Percentiles rank a stretch among this genome's conserved stretches.
phyloP scores from a whole-genome alignment of 306 rosid species.

The Cucurbita argyrosperma region DNA sequence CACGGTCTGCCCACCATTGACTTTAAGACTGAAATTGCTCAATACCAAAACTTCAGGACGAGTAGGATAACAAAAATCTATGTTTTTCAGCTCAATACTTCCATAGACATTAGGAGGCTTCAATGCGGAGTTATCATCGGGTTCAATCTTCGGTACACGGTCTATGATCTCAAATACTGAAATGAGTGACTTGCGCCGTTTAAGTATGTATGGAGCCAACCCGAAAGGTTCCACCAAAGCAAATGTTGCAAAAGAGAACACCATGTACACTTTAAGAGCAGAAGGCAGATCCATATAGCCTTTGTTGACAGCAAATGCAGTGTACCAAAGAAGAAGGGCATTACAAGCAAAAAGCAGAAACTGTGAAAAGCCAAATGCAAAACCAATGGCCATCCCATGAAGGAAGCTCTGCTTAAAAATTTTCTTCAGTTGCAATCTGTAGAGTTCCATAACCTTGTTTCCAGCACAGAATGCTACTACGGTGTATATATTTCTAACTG shows the following conservation, averaged over 20 bases:
- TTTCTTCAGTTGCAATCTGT: slow-evolving; percentile 74
- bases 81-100: slow-evolving; percentile 81
- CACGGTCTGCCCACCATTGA: slow-evolving; percentile 89
- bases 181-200: slow-evolving; percentile 93
- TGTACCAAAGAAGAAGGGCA: slow-evolving; percentile 97
- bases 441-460: slow-evolving; percentile 98
- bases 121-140: slow-evolving; percentile 76
- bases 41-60: slow-evolving; percentile 90
- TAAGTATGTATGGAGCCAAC: slow-evolving; percentile 97
- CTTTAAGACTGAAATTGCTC: slow-evolving; percentile 89
- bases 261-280: slow-evolving; percentile 88
- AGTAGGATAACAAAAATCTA: slow-evolving; percentile 92
- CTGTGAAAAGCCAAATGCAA: slow-evolving; percentile 93
- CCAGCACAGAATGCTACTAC: slow-evolving; percentile 99
- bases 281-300: slow-evolving; percentile 30
- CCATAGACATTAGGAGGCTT: slow-evolving; percentile 96
- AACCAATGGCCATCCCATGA: slow-evolving; percentile 95
- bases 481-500: slow-evolving; percentile 96
- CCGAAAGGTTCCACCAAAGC: slow-evolving; percentile 99
- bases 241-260: slow-evolving; percentile 96
- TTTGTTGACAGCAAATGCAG: slow-evolving; percentile 41
- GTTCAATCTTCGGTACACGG: slow-evolving; percentile 87
- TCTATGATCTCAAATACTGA: slow-evolving; percentile 98
- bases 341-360: slow-evolving; percentile 95
- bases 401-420: slow-evolving; percentile 87